Percentiles rank a stretch among this genome's conserved stretches.
phyloP scores from a whole-genome alignment of 768 basidiomycete species.

The Suillus placidus region DNA sequence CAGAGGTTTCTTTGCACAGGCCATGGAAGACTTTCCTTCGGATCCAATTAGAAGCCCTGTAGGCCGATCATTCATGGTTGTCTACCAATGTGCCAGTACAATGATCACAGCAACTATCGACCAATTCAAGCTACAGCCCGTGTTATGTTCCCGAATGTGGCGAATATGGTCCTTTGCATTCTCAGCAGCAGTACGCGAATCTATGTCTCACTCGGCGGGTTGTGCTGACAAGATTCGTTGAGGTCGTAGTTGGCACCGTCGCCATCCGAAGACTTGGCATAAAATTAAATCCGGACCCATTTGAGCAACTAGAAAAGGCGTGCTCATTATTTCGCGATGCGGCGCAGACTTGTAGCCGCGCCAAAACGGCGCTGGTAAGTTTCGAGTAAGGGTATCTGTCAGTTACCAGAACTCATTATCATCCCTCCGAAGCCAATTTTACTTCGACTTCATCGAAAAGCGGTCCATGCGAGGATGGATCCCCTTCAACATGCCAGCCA shows the following conservation, averaged over 20 bases:
- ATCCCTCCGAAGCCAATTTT: constrained; percentile 43
- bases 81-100: constrained; percentile 53
- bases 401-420: background rate
- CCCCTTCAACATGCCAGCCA: constrained; percentile 15
- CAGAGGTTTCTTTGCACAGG: constrained; percentile 59
- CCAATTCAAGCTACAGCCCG: constrained; percentile 47
- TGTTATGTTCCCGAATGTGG: constrained; percentile 55
- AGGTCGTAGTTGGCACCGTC: constrained; percentile 59
- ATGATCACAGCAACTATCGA: constrained; percentile 45
- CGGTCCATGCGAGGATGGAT: constrained; percentile 34
- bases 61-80: constrained; percentile 51
- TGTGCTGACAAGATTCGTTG: background rate
- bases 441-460: constrained; percentile 47
- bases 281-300: constrained; percentile 47
- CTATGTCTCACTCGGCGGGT: background rate
- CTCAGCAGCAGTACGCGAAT: constrained; percentile 49
- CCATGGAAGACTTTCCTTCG: constrained; percentile 48
- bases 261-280: constrained; percentile 49
- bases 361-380: constrained; percentile 50
- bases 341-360: constrained; percentile 50
- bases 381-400: background rate
- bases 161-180: constrained; percentile 61
- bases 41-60: constrained; percentile 53
- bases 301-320: constrained; percentile 49
- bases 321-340: constrained; percentile 48